Evolutionary conservation across 2,329 filamentous ascomycete genomes (phyloP).

Genomic region (Rutstroemia sp.): DNA sequence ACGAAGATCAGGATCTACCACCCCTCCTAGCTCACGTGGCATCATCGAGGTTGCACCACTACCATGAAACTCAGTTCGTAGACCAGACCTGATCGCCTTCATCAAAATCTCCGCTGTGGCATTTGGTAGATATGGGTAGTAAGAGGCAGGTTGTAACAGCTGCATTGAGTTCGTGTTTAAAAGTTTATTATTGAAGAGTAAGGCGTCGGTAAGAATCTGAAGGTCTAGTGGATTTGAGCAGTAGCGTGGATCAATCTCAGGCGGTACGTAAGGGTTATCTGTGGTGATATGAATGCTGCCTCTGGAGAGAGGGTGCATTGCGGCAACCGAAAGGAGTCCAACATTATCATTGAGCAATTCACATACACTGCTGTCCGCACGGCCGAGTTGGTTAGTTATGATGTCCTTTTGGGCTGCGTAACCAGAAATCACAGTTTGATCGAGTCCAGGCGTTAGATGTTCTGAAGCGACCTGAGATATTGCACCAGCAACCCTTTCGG

Average conservation of each 20-base stretch:
- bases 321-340: slow-evolving; percentile 21
- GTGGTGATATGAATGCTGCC: slow-evolving; percentile 49
- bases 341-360: slow-evolving; percentile 21
- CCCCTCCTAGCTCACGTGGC: slow-evolving; percentile 15
- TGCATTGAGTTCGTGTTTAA: slow-evolving; percentile 20
- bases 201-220: slow-evolving; percentile 18
- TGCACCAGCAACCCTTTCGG: slow-evolving; percentile 16
- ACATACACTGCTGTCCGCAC: slow-evolving; percentile 19
- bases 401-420: slow-evolving; percentile 19
- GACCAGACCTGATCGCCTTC: slow-evolving; percentile 15
- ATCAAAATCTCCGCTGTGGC: slow-evolving; percentile 16
- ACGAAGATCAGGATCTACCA: slow-evolving; percentile 16
- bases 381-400: slow-evolving; percentile 13
- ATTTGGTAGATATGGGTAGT: slow-evolving; percentile 18
- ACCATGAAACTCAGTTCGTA: slow-evolving; percentile 23
- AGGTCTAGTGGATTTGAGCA: slow-evolving; percentile 22
- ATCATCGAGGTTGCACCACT: slow-evolving; percentile 21
- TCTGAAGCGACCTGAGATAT: slow-evolving; percentile 13
- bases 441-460: slow-evolving; percentile 16
- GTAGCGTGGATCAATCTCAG: slow-evolving; percentile 38
- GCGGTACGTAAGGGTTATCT: slow-evolving; percentile 32
- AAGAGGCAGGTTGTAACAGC: slow-evolving; percentile 15
- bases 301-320: slow-evolving; percentile 48
- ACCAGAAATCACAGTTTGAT: slow-evolving; percentile 19
- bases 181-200: slow-evolving; percentile 22